Evolutionary conservation across 768 basidiomycete species (phyloP).

Genomic region (Rhodosporidiobolus sp.): DNA sequence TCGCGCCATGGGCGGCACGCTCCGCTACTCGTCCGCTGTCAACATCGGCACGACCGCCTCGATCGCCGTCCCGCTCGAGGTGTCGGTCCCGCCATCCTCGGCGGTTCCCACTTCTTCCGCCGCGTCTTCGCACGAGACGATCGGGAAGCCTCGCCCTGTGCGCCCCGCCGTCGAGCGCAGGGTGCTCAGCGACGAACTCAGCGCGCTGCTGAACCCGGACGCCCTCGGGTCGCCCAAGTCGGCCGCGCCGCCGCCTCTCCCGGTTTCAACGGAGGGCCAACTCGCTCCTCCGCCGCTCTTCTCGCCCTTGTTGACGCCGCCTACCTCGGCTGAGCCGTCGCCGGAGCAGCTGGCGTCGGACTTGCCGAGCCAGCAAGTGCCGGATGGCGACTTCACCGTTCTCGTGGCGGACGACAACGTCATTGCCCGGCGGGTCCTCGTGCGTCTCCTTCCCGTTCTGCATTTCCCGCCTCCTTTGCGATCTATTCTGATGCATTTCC

Average conservation of each 20-base stretch:
- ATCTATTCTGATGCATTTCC: neutral
- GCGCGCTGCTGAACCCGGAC: neutral
- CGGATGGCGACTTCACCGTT: neutral
- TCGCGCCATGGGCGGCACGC: slow-evolving; percentile 3
- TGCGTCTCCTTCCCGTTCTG: neutral
- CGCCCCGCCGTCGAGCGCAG: neutral
- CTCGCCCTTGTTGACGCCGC: neutral
- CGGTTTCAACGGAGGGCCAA: neutral
- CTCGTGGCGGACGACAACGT: neutral
- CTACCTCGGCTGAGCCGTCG: neutral
- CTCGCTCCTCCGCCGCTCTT: neutral
- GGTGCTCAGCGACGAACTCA: neutral
- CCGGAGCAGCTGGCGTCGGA: neutral
- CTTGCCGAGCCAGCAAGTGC: neutral
- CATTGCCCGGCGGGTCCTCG: neutral
- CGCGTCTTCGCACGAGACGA: neutral
- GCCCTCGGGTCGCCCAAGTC: neutral
- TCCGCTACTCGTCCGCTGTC: neutral
- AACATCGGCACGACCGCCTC: slow-evolving; percentile 9
- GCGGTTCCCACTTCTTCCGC: neutral
- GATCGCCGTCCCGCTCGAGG: neutral
- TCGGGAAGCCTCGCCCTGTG: neutral
- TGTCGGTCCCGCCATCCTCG: neutral
- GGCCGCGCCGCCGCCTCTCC: neutral
- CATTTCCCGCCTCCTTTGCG: neutral